Conservation (phyloP, 441 rosid species). For the Mallotus japonicus region DNA sequence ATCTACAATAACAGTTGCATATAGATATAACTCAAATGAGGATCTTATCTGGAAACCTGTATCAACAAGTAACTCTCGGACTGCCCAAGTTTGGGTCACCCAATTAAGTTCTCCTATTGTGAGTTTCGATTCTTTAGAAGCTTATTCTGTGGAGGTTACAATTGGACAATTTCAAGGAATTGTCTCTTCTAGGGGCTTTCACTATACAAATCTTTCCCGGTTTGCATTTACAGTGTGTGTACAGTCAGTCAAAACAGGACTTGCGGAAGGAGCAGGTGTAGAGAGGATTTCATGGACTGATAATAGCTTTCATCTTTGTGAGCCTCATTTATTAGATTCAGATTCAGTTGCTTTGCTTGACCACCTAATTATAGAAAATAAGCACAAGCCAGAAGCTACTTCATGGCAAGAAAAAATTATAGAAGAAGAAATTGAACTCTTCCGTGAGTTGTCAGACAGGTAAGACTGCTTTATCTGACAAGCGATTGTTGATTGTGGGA, state of each 20-base stretch:
- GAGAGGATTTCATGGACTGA: constrained; percentile 51
- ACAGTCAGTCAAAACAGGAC: constrained; percentile 31
- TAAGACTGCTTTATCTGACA: constrained; percentile 30
- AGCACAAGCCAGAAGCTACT: constrained; percentile 29
- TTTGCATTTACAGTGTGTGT: constrained; percentile 47
- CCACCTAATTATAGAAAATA: constrained; percentile 32
- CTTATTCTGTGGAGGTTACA: constrained; percentile 48
- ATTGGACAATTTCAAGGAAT: constrained; percentile 70
- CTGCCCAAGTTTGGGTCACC: constrained; percentile 67
- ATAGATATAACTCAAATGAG: constrained; percentile 34
- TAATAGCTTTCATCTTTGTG: constrained; percentile 38
- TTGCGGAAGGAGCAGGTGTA: constrained; percentile 28
- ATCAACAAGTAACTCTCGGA: constrained; percentile 32
- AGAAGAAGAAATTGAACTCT: constrained; percentile 53
- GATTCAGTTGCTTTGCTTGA: constrained; percentile 30
- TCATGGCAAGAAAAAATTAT: constrained; percentile 54
- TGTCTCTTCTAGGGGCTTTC: constrained; percentile 56
- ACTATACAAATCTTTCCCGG: constrained; percentile 34
- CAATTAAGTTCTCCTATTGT: constrained; percentile 36
- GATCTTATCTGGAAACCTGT: constrained; percentile 68
- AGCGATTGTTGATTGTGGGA: constrained; percentile 11
- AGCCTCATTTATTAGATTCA: constrained; percentile 28
- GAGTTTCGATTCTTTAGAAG: constrained; percentile 28
- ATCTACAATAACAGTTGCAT: constrained; percentile 47
- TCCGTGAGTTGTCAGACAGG: constrained; percentile 63